These are phyloP conservation scores for Macadamia integrifolia DNA, from an alignment of 164 flowering plant genomes.

Conservation along the genomic window DNA sequence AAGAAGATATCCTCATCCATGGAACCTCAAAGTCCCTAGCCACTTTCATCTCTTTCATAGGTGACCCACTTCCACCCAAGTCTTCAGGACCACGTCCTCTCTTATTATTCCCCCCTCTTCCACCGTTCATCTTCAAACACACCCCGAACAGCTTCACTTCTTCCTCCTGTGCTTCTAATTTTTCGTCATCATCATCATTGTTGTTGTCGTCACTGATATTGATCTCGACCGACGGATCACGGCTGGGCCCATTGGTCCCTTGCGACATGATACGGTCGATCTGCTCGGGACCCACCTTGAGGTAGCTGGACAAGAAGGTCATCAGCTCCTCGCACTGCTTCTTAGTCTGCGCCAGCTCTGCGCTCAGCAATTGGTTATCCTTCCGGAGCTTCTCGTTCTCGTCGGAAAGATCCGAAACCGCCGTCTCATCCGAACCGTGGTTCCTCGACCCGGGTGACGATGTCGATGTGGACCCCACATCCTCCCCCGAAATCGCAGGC, in stretches of 20 bases:
- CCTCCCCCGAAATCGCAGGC: constrained; percentile 40
- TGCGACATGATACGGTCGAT: constrained; percentile 45
- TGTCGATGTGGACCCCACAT: constrained; percentile 39
- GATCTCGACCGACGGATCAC: constrained; percentile 4
- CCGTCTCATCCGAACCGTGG: constrained; percentile 23
- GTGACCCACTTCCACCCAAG: constrained; percentile 5
- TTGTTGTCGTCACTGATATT: not conserved
- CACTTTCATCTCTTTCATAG: constrained; percentile 23
- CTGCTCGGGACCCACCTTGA: constrained; percentile 50
- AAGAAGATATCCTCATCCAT: constrained; percentile 12
- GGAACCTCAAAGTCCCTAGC: constrained; percentile 7
- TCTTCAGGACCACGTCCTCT: constrained; percentile 4
- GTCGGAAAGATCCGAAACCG: constrained; percentile 30
- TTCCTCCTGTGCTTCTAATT: constrained; percentile 27
- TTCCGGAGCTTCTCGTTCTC: constrained; percentile 52
- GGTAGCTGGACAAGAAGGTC: constrained; percentile 30
- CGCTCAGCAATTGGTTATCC: constrained; percentile 43
- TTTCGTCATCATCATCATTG: not conserved
- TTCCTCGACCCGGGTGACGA: constrained; percentile 37
- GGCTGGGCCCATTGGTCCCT: constrained; percentile 21
- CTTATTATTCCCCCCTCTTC: constrained; percentile 9
- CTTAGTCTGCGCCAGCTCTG: constrained; percentile 49
- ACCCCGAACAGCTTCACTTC: constrained; percentile 71
- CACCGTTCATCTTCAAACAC: constrained; percentile 44
- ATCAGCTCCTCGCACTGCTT: constrained; percentile 56